Conservation (phyloP, 202 grass and related monocot species). For the Elaeis oleifera region DNA sequence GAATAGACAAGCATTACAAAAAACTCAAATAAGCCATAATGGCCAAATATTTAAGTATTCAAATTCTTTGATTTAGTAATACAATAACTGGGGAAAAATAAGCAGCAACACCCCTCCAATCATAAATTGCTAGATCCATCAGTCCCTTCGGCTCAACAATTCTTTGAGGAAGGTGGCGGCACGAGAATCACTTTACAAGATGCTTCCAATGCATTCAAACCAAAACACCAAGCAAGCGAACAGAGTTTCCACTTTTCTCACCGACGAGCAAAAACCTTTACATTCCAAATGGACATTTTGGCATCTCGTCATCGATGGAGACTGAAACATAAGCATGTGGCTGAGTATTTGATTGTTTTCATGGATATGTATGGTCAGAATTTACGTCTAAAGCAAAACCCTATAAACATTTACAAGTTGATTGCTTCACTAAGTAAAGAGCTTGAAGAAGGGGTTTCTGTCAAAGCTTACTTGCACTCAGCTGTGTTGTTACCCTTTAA, state of each 20-base stretch:
- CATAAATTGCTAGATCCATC: too few species aligned
- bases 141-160: background rate
- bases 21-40: too few species aligned
- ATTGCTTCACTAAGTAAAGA: constrained; percentile 56
- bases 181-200: constrained; percentile 31
- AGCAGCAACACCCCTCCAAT: too few species aligned
- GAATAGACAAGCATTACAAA: too few species aligned
- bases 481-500: constrained; percentile 32
- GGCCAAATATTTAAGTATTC: too few species aligned
- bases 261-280: too few species aligned
- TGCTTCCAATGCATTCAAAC: constrained; percentile 9
- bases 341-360: constrained; percentile 35
- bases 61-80: too few species aligned
- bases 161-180: constrained; percentile 10
- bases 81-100: too few species aligned
- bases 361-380: constrained; percentile 47
- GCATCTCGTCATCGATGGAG: constrained; percentile 19
- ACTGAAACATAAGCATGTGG: constrained; percentile 28
- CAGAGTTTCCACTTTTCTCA: constrained; percentile 20
- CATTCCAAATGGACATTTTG: background rate
- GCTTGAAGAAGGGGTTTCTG: constrained; percentile 46
- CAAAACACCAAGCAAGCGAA: constrained; percentile 2
- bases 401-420: constrained; percentile 47
- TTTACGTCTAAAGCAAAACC: constrained; percentile 51
- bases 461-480: constrained; percentile 31